Evolutionary conservation across 164 flowering plant species (phyloP), one percentile per base, ranked within the genome.

Genomic region (Tetrastigma voinierianum): DNA sequence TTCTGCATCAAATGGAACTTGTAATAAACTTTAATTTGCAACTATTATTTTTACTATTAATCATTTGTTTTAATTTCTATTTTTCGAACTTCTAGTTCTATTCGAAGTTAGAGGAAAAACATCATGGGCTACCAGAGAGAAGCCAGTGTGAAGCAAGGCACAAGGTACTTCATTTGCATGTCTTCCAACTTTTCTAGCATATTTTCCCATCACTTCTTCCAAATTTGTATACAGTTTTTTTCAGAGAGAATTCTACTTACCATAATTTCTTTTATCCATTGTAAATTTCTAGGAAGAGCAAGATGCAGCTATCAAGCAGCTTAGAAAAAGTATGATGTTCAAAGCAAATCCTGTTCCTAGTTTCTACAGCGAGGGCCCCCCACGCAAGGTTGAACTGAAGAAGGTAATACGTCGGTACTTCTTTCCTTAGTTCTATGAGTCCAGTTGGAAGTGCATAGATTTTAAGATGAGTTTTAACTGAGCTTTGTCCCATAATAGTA

Each of bases 331-430:
- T 76, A 76, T 93, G 93, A 75, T 72, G 20, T 70, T 78, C 62
- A 91, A 76, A 80, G 99, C 99, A 61, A 89, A 88, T 45, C 99
- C 99, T n/a, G 84, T 96, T 67, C 99, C 99, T 60, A 90, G 77
- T 70, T 96, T 96, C 75, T 96, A 96, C 81, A 81, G 84, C 19
- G 96, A 91, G 76, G 87, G 80, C 11, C 98, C 98, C 61, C 93
- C 99, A 10, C 97, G 95, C 23, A 93, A 91, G 76, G 75, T 67
- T 61, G 93, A 96, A 76, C 92, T 86, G 25, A 96, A 88, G 73
- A 96, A 96, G 99, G 99, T 96, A 83, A 21, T 10, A 2, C 23
- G 44, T 44, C 13, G 15, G 46, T 15, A 43, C 7, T 61, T 47
- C 57, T 62, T 51, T 46, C 10, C 40, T 47, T 46, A 10, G 44